Evolutionary conservation across 2,329 filamentous ascomycete species (phyloP), one percentile per base, ranked within the genome.

Genomic region (Mycosphaerella arachidis): DNA sequence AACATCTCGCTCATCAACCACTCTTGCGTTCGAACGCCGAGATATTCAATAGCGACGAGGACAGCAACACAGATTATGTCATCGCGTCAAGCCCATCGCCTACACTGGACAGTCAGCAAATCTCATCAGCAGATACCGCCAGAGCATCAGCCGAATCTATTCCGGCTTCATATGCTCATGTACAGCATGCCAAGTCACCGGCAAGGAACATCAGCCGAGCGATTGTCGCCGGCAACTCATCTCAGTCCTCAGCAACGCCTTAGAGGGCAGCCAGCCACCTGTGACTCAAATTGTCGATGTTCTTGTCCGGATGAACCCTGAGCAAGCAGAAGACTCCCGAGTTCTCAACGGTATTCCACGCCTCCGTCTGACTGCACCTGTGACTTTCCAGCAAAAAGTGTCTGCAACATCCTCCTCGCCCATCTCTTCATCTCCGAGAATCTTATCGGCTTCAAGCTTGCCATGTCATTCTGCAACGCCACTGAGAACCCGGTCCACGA

Each of bases 1-100:
- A 29, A 54, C 3, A 35, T 58, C 29, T 57, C 59, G 24, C 29
- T 45, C 24, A 46, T 63, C 55, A 60, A 63, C 46, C 61, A 60
- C 31, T 58, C 58, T 37, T 63, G 61, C 29, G 50, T 63, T 54
- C 57, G 13, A 63, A 63, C 33, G 54, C 57, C 18, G 53, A 52
- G 40, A 31, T 54, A 7, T 18, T 20, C 29, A 35, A 48, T 10
- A 12, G 4, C 37, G 16, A 12, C 37, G 24, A 20, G 43, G 48
- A 35, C 31, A 12, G 18, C 12, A 8, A 53, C 20, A 20, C 18
- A 20, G 43, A 29, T n/a, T 43, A 57, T 4, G 30, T 58, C 24
- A 18, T 58, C 8, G 58, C 61, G 31, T 58, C 37, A 51, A 48
- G 46, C 43, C 51, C 20, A 53, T 60, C 46, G 24, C 27, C n/a